Evolutionary conservation across 2,329 filamentous ascomycete genomes (phyloP), one percentile per base, ranked within the genome.

Genomic region (Penicillium fuscoglaucum): DNA sequence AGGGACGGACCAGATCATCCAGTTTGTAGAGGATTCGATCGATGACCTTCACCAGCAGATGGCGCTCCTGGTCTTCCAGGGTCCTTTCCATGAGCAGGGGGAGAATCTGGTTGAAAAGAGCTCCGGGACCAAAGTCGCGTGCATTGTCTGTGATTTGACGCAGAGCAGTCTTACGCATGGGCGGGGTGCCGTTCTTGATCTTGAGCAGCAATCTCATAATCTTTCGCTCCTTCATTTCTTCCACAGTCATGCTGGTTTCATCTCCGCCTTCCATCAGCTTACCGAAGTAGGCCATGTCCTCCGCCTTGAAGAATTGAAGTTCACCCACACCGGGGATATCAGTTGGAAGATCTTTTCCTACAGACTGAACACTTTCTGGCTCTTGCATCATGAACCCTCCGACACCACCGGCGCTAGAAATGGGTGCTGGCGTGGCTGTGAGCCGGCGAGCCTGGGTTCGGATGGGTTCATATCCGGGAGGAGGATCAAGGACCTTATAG

Each of bases 241-340:
- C 95, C 10, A 99, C 92, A 21, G 88, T 93, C 78, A 99, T 85
- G 24, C 87, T 84, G 68, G 93, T 96, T 78, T 99, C 95, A 67
- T 98, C 92, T 28, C 89, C 90, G 39, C 91, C 92, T 72, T 99
- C 95, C 24, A 96, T 93, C 41, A 99, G 85, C 80, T 99, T 98
- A 59, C 93, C 93, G 70, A 99, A 99, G 78, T 99, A 99, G 40
- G 91, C 88, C 92, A 98, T 97, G 76, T 99, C 95, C 75, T 99
- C 95, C 1, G 92, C 87, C 79, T 99, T 99, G 84, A 99, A 96
- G 74, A 98, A 99, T 66, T 97, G 93, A 52, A 99, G 79, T 74
- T 99, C 95, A 40, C 93, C 93, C 50, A 99, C 92, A 40, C 95
- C 95, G 4, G 95, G 93, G 39, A 99, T 97, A 72, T 98, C 93